A percentile compares a stretch with the other conserved stretches of the same genome.
These are phyloP conservation scores for Babesia bigemina DNA, from an alignment of 169 alveolate species.

Conservation along the genomic window DNA sequence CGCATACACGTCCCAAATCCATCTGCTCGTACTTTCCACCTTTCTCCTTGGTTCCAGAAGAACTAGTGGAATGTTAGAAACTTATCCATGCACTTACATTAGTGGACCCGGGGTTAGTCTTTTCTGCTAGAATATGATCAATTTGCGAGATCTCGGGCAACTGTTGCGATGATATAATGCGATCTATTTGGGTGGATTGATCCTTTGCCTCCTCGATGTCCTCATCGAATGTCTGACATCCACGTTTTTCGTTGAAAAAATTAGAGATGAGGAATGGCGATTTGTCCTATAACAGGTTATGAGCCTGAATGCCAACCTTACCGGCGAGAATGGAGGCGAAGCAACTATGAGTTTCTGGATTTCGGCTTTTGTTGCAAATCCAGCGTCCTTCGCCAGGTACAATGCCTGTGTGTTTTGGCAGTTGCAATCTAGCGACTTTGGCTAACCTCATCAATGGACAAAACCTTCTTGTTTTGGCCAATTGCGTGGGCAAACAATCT, in stretches of 20 bases:
- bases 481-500: not conserved
- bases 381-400: conserved; percentile 84
- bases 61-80: conserved; percentile 29
- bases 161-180: conserved; percentile 21
- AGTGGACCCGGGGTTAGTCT: conserved; percentile 25
- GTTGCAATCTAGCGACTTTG: not conserved
- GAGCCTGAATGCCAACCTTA: not conserved
- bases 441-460: conserved; percentile 60
- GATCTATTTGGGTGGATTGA: conserved; percentile 13
- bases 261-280: conserved; percentile 79
- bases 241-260: conserved; percentile 64
- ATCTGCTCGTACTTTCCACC: conserved; percentile 80
- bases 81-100: conserved; percentile 13
- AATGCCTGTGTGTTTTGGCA: conserved; percentile 71
- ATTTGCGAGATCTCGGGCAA: conserved; percentile 36
- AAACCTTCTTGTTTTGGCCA: not conserved
- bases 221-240: conserved; percentile 35
- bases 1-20: conserved; percentile 84
- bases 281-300: conserved; percentile 58
- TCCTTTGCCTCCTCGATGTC: conserved; percentile 29
- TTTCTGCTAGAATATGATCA: conserved; percentile 44
- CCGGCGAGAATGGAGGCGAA: conserved; percentile 85
- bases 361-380: conserved; percentile 79
- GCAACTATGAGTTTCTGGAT: conserved; percentile 75
- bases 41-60: conserved; percentile 71